Evolutionary conservation across 805 yeast genomes (phyloP).

Genomic region (Candida arabinofermentans): DNA sequence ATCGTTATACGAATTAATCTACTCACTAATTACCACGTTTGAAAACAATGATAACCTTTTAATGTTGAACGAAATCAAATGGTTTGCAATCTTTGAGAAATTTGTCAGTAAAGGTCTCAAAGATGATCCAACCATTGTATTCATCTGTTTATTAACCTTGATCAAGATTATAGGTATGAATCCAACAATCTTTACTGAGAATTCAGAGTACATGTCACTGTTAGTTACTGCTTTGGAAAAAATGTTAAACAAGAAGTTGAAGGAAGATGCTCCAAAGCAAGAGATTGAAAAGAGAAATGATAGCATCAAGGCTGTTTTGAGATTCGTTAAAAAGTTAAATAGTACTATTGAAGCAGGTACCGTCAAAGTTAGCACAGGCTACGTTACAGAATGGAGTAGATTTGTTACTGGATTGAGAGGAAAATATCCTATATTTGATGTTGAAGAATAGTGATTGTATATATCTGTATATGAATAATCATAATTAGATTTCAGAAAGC

Average conservation of each 20-base stretch:
- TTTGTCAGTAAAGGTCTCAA: conserved; percentile 47
- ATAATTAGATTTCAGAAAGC: too few relatives aligned
- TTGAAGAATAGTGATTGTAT: conserved; percentile 12
- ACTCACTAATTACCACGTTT: conserved; percentile 41
- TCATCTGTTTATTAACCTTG: conserved; percentile 46
- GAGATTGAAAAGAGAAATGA: conserved; percentile 58
- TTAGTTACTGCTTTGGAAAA: conserved; percentile 37
- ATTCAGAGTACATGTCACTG: conserved; percentile 14
- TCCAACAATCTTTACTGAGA: conserved; percentile 21
- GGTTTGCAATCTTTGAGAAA: conserved; percentile 31
- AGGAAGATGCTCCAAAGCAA: conserved; percentile 63
- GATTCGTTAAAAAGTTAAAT: conserved; percentile 27
- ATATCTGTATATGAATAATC: neutral
- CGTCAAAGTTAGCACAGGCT: conserved; percentile 18
- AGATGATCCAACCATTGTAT: conserved; percentile 61
- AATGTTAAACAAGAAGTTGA: conserved; percentile 43
- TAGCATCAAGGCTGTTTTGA: conserved; percentile 27
- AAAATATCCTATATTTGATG: conserved; percentile 21
- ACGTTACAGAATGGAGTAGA: conserved; percentile 19
- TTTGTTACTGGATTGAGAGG: conserved; percentile 14
- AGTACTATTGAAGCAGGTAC: conserved; percentile 14
- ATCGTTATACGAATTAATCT: conserved; percentile 65
- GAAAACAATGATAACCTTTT: conserved; percentile 23
- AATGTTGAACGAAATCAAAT: conserved; percentile 20
- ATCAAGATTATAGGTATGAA: conserved; percentile 34